These are phyloP conservation scores for Nelumbo lutea DNA, from an alignment of 164 flowering plant species.

Conservation along the genomic window DNA sequence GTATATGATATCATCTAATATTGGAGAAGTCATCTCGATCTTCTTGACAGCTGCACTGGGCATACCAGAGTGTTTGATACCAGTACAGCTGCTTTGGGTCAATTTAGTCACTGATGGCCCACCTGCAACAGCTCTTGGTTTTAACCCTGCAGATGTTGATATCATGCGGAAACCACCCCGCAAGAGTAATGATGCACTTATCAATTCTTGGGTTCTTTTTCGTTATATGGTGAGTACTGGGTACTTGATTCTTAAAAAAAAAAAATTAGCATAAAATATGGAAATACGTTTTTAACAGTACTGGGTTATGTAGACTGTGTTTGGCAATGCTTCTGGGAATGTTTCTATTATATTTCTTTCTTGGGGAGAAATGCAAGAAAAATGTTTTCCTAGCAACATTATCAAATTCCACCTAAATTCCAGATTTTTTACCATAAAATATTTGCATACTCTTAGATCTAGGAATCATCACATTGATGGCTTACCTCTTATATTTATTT, in stretches of 20 bases:
- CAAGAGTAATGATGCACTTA: constrained; percentile 73
- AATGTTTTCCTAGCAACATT: too few species aligned
- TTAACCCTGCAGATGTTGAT: constrained; percentile 84
- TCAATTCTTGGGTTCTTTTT: constrained; percentile 73
- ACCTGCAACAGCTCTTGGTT: constrained; percentile 95
- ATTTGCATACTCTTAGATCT: too few species aligned
- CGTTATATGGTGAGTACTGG: constrained; percentile 64
- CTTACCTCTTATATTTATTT: too few species aligned
- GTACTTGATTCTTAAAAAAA: neutral
- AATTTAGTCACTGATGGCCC: constrained; percentile 97
- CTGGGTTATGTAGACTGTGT: neutral
- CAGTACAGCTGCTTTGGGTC: constrained; percentile 95
- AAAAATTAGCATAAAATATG: neutral
- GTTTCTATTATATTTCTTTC: too few species aligned
- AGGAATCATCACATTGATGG: too few species aligned
- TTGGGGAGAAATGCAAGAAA: too few species aligned
- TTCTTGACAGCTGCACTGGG: constrained; percentile 88
- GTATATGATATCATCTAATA: constrained; percentile 95
- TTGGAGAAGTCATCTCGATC: constrained; percentile 91
- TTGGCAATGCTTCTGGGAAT: neutral
- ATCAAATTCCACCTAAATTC: too few species aligned
- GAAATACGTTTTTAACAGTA: neutral
- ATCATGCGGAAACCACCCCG: constrained; percentile 91
- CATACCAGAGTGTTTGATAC: constrained; percentile 86
- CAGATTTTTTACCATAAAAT: too few species aligned